Percentiles rank a stretch among this genome's conserved stretches.
Evolutionary conservation across 2,329 filamentous ascomycete genomes (phyloP).

Genomic region (Penicillium sp.): DNA sequence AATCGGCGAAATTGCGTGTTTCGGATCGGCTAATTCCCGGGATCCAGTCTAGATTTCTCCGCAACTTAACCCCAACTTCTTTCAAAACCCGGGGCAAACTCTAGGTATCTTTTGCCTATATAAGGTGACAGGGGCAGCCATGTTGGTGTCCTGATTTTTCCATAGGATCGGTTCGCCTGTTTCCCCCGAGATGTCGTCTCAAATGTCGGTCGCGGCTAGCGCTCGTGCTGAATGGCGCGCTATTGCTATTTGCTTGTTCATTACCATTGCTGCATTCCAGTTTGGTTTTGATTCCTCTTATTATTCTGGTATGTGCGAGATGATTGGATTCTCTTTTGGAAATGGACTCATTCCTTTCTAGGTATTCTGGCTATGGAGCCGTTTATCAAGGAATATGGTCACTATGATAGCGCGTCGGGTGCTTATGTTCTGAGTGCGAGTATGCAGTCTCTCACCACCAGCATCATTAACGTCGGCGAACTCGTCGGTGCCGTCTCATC

Average conservation of each 20-base stretch:
- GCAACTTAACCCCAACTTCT: not conserved
- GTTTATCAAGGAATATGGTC: not conserved
- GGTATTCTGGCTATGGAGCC: not conserved
- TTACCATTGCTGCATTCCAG: not conserved
- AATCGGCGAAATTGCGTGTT: not conserved
- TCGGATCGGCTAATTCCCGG: not conserved
- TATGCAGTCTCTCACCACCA: not conserved
- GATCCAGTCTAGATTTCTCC: not conserved
- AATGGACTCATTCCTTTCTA: not conserved
- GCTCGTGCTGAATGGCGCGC: not conserved
- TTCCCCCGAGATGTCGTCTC: not conserved
- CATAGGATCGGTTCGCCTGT: not conserved
- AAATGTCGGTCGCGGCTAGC: not conserved
- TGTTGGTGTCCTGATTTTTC: not conserved
- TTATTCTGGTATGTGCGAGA: not conserved
- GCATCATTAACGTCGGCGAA: not conserved
- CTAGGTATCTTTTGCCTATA: not conserved
- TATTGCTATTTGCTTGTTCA: not conserved
- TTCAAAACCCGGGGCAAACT: not conserved
- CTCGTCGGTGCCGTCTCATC: not conserved
- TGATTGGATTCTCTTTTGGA: not conserved
- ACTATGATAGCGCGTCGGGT: not conserved
- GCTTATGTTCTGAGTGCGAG: not conserved
- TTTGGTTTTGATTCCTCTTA: conserved; percentile 1
- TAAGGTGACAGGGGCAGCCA: not conserved